Percentiles rank a stretch among this genome's conserved stretches.
phyloP scores from a whole-genome alignment of 1,139 yeast genomes.

The Lodderomyces metapsilosis region DNA sequence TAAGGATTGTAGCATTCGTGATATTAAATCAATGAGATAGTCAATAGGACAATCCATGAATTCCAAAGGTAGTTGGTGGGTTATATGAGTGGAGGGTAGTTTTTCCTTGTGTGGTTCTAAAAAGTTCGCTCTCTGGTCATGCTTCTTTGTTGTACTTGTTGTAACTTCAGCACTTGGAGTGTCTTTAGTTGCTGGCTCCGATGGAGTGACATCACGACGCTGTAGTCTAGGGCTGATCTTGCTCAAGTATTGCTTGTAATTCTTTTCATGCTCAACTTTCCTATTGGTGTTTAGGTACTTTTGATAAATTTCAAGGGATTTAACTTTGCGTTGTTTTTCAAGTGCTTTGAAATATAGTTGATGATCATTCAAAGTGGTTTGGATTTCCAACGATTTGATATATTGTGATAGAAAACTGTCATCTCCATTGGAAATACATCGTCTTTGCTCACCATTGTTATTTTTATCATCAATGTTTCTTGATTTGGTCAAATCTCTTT shows the following conservation, averaged over 20 bases:
- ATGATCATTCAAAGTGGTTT: constrained; percentile 20
- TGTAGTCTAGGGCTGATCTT: constrained; percentile 3
- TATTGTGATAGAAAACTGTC: constrained; percentile 27
- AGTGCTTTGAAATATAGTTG: constrained; percentile 25
- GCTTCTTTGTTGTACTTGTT: neutral
- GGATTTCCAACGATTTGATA: constrained; percentile 21
- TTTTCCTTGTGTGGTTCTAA: neutral
- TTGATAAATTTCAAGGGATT: constrained; percentile 27
- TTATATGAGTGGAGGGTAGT: neutral
- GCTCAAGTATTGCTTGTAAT: constrained; percentile 2
- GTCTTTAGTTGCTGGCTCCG: neutral
- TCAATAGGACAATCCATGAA: constrained; percentile 68
- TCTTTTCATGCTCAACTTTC: constrained; percentile 6
- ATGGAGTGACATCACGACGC: constrained; percentile 4
- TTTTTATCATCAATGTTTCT: no score
- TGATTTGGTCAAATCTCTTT: neutral
- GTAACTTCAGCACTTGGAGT: neutral
- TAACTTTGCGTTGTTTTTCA: constrained; percentile 22
- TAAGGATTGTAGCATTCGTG: constrained; percentile 77
- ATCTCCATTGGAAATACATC: neutral
- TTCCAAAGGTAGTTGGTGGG: constrained; percentile 45
- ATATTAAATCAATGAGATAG: constrained; percentile 67
- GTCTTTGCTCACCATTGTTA: neutral
- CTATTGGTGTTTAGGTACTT: constrained; percentile 19
- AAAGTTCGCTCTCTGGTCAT: neutral